Base-by-base conservation (phyloP, 306 rosid genomes). In the Cicer arietinum region DNA sequence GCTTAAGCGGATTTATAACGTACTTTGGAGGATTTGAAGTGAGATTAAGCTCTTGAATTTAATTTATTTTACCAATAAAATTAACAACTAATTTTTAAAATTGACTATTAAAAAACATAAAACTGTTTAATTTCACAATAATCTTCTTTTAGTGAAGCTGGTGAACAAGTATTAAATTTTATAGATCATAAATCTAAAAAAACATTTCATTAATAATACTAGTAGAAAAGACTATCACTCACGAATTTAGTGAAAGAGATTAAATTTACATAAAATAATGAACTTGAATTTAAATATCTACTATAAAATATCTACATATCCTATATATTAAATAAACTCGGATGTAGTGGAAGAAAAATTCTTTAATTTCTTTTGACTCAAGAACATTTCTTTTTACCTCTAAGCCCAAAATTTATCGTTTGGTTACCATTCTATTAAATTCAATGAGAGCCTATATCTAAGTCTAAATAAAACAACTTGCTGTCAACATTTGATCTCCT, bases 401-500 rank as follows among this genome's bases (percentile, higher is more conserved):
- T 76, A 5, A 4, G 62, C 71, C 69, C 46, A 25, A 25, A 25
- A 73, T 81, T 80, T 63, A 0, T 85, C 40, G 50, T 81, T 79
- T 73, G 83, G 90, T 78, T 85, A 78, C 75, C 81, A 80, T 82
- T 86, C 86, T 77, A 62, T 70, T 84, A 82, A 85, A 74, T 67
- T 83, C 85, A 86, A 77, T 56, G 84, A 25, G 35, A 35, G 10
- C 66, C 78, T 72, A 76, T 75, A 66, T 56, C 45, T 76, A 71
- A 70, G 70, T 75, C 86, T 53, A 84, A 83, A 81, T 86, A 80
- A 82, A 89, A 77, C 86, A 85, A 74, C 79, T 71, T 63, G 67
- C 57, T 73, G 79, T 71, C 66, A 82, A 48, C 82, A 62, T 80
- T 41, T 75, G 3, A 68, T 65, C n/a, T 70, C 71, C 69, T 66